Base-by-base conservation (phyloP, 2,329 filamentous ascomycete species). In the Monilinia aucupariae region DNA sequence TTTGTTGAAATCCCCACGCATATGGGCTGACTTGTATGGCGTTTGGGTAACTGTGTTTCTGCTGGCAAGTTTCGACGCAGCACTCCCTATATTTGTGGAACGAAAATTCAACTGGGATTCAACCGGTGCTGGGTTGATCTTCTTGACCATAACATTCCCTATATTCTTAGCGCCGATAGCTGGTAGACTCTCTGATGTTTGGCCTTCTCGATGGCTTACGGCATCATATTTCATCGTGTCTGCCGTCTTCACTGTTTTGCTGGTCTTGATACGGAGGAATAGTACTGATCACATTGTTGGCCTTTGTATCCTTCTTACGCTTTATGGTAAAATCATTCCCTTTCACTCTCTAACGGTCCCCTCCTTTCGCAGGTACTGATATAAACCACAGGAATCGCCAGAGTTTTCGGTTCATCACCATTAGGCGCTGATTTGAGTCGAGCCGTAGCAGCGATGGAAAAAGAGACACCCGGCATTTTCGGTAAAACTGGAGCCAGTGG, bases 231-330 rank as follows among this genome's bases (percentile, higher is more conserved):
- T 90, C 67, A 69, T 84, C 1, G 67, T 81, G 15, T 76, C 79
- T 0, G 74, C 82, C 6, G 85, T 87, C 0, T 77, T 85, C 39
- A 75, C 88, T 9, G 79, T 88, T 6, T 81, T 86, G 48, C 75
- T 91, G 12, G 82, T 87, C 1, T 81, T 90, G 63, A 83, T 91
- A 5, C 76, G 78, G 0, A 74, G 82, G 41, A 79, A 88, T 69
- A 80, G 77, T 0, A 75, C 83, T 17, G 73, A 75, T 5, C 81
- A 90, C 61, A 88, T 89, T 70, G 81, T 87, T 1, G 74, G 91
- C 0, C 77, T 92, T 0, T 86, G 83, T 62, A 83, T 79, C 0
- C 75, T 92, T 2, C 77, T 92, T 0, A 79, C 79, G 0, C 67
- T 88, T 0, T 71, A 85, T 1, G 89, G 88, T 66, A 52, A 50